phyloP scores from a whole-genome alignment of 306 rosid genomes.

The Cucurbita argyrosperma region DNA sequence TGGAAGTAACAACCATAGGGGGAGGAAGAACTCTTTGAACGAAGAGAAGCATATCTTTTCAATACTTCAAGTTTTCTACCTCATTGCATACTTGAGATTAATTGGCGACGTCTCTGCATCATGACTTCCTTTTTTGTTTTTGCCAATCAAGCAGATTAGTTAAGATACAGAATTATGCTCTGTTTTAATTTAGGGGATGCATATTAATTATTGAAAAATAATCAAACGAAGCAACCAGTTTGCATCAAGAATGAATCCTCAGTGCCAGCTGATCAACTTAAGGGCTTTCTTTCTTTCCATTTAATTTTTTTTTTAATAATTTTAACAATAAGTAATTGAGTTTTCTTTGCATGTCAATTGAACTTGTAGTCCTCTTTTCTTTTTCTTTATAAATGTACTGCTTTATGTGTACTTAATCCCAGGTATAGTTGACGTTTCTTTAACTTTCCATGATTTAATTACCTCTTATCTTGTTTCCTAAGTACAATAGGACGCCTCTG shows the following conservation, averaged over 20 bases:
- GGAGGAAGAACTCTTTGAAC: neutral
- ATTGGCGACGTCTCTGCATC: neutral
- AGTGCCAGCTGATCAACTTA: neutral
- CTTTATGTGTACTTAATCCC: slow-evolving; percentile 26
- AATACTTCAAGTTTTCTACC: neutral
- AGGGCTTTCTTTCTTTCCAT: neutral
- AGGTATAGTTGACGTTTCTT: slow-evolving; percentile 26
- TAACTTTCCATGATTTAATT: neutral
- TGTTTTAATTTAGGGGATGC: neutral
- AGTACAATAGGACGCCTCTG: neutral
- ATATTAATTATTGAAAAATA: neutral
- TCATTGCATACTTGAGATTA: neutral
- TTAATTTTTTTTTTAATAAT: neutral
- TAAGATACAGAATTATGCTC: neutral
- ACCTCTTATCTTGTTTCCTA: neutral
- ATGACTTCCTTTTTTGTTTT: neutral
- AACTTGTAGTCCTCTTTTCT: neutral
- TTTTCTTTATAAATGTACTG: neutral
- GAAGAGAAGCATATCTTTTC: neutral
- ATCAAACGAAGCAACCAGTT: neutral
- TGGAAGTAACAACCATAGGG: neutral
- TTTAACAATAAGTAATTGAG: neutral
- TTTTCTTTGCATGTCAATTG: neutral
- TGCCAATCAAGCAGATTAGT: neutral
- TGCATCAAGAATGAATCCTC: neutral